Base-by-base conservation (phyloP, 768 basidiomycete species). In the Trametes villosa region DNA sequence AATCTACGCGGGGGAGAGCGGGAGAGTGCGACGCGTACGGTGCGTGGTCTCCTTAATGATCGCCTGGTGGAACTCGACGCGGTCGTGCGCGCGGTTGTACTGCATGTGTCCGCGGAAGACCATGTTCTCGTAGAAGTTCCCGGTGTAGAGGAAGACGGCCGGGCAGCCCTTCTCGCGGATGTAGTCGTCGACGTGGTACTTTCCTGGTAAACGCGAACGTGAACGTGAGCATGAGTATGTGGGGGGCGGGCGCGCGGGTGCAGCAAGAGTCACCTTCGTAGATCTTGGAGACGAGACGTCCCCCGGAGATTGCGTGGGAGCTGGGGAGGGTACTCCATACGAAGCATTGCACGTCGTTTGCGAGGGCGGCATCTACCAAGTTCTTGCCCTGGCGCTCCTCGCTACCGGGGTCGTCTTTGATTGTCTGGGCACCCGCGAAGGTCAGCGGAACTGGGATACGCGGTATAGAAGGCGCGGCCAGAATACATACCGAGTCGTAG, bases 111-210 rank as follows among this genome's bases (percentile, higher is more conserved):
- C 48, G 12, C 65, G 58, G 45, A 56, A 56, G 17, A 67, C 54
- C 62, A 64, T 62, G 53, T 67, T 67, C 60, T 67, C 65, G 57
- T 63, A 67, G 60, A 67, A 67, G 53, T 67, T 67, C 6, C 65
- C 65, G 1, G 65, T 67, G 51, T 62, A 67, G 15, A 67, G 36
- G 50, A 67, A 67, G 7, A 48, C 34, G 3, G 59, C 65, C 9
- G 62, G 57, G 8, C 52, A 44, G 36, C 40, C 41, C 53, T 49
- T 64, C 57, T 56, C 57, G 6, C 62, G 60, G 42, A 67, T 67
- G 53, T 67, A 64, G 51, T 62, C 65, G 45, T 67, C 65, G 6
- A 67, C 65, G 20, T 64, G 65, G 27, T 62, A 47, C 20, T 67
- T 67, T 4, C 65, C 65, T 65, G 26, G 15, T 4, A 24, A 22